Evolutionary conservation across 116 monocot species (phyloP), one percentile per base, ranked within the genome.

Genomic region (Papilionanthe hybrid): DNA sequence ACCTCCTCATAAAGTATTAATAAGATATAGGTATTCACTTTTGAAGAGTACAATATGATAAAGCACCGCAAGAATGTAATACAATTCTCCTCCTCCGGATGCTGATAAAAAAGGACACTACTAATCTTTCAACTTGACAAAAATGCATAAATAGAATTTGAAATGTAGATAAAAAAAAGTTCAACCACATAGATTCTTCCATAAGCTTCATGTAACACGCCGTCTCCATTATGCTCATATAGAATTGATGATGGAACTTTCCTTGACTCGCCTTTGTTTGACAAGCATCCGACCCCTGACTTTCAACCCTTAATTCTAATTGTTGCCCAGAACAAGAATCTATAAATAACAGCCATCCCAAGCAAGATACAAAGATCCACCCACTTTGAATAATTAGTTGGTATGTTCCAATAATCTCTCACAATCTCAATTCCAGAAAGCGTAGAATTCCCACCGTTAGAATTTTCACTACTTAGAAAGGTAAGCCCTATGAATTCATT

Each of bases 341-440:
- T 75, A 19, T 89, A 89, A 1, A 81, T 9, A 19, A 90, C 6
- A 1, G 83, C 82, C 90, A 92, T 92, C n/a, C 81, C 86, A 23
- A 85, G 69, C 55, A 92, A 75, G 19, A 92, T 55, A 0, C 25
- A 81, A n/a, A 92, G 82, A 75, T 92, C 85, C 32, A 88, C 77
- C 92, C 92, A 92, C 81, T 88, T 89, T 27, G 85, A 86, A 77
- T 86, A 78, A n/a, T 79, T 72, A 56, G 81, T 42, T 57, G 89
- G 85, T 13, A 92, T 80, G 55, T 92, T 79, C 77, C 78, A 89
- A 22, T 15, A 25, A n/a, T 79, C 63, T 7, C 55, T 82, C 49
- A 92, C 32, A 15, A 92, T 80, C 44, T 87, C 69, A 4, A 42
- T 71, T 17, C 92, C 87, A 0, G 75, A 19, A 42, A 72, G 20